Evolutionary conservation across 805 yeast species (phyloP).

Genomic region (Kurtzmaniella fragi): DNA sequence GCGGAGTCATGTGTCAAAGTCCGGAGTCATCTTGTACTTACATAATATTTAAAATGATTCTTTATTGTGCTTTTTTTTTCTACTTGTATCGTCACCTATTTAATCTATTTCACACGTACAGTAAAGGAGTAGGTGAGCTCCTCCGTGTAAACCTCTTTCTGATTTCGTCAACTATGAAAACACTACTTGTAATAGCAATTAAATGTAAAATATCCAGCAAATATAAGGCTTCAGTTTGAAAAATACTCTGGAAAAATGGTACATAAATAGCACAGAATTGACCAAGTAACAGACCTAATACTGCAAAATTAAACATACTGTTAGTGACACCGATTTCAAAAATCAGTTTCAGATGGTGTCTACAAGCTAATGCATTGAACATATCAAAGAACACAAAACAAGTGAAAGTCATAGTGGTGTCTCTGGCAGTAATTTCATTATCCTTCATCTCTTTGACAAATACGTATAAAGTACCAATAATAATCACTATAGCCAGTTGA

Average conservation of each 20-base stretch:
- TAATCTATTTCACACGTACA: background rate
- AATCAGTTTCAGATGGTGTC: constrained; percentile 79
- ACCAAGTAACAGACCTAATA: constrained; percentile 80
- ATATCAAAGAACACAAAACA: constrained; percentile 94
- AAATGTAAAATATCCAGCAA: constrained; percentile 66
- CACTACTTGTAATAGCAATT: constrained; percentile 64
- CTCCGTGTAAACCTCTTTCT: constrained; percentile 48
- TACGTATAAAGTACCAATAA: constrained; percentile 81
- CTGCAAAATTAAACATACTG: constrained; percentile 91
- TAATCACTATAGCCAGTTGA: constrained; percentile 72
- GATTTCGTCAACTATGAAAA: constrained; percentile 79
- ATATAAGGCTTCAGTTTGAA: constrained; percentile 89
- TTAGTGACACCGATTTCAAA: constrained; percentile 76
- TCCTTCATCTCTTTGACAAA: constrained; percentile 85
- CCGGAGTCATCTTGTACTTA: background rate
- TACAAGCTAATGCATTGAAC: constrained; percentile 94
- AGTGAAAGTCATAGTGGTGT: constrained; percentile 98
- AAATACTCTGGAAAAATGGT: constrained; percentile 86
- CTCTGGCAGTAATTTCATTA: constrained; percentile 80
- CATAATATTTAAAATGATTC: background rate
- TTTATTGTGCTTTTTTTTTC: background rate
- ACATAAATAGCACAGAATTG: constrained; percentile 91
- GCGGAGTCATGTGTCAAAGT: background rate
- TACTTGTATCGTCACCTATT: background rate
- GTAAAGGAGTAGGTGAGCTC: constrained; percentile 7